Conservation (phyloP, 495 filamentous ascomycete genomes). For the Amorphotheca resinae region DNA sequence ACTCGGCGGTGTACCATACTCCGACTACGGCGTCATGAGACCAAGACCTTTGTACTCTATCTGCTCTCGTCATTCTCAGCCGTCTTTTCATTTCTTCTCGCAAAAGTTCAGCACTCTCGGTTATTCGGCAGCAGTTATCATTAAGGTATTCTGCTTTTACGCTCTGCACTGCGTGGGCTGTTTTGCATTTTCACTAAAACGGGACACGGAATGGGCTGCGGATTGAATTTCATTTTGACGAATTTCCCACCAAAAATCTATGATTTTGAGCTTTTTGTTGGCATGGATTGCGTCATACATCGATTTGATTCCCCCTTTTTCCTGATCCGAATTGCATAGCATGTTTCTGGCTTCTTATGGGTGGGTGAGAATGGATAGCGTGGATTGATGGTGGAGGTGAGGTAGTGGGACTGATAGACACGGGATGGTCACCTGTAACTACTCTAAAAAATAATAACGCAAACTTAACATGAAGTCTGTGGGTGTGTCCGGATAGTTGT, state of each 20-base stretch:
- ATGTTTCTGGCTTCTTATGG: neutral
- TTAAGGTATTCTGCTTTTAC: conserved; percentile 2
- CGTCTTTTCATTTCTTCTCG: conserved; percentile 3
- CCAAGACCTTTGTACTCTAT: conserved; percentile 18
- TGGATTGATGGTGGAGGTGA: neutral
- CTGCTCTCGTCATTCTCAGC: neutral
- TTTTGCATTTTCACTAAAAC: conserved; percentile 6
- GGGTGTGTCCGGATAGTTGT: neutral
- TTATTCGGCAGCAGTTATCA: neutral
- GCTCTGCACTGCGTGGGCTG: neutral
- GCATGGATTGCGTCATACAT: neutral
- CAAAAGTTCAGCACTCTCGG: conserved; percentile 4
- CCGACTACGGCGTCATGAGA: conserved; percentile 8
- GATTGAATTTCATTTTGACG: neutral
- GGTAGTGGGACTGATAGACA: neutral
- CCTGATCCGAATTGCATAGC: neutral
- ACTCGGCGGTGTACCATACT: conserved; percentile 19
- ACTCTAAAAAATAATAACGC: neutral
- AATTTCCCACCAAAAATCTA: conserved; percentile 3
- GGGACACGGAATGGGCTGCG: neutral
- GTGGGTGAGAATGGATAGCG: neutral
- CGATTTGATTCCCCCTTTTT: neutral
- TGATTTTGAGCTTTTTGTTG: neutral
- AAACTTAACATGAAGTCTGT: neutral
- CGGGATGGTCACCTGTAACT: neutral